phyloP scores from a whole-genome alignment of 768 basidiomycete species.

The Imleria badia region DNA sequence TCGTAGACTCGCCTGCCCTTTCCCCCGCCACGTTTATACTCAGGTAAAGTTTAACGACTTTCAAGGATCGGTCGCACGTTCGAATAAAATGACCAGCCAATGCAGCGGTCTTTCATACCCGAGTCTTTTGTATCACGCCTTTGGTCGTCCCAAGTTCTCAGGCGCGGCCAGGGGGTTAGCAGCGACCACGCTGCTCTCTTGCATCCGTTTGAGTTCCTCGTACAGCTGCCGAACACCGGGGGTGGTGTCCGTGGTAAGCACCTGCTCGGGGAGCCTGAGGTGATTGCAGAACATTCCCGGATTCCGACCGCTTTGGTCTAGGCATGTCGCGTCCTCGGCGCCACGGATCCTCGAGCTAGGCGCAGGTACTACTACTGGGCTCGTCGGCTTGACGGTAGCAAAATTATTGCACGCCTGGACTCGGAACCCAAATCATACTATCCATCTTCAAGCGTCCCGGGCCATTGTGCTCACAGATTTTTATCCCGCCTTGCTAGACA shows the following conservation, averaged over 20 bases:
- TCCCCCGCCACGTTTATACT: neutral
- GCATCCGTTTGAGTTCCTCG: conserved; percentile 50
- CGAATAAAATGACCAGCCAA: neutral
- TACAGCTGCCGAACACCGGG: conserved; percentile 46
- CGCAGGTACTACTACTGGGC: conserved; percentile 56
- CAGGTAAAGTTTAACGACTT: neutral
- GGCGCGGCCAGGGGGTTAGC: conserved; percentile 40
- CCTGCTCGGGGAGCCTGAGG: conserved; percentile 41
- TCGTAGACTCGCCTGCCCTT: neutral
- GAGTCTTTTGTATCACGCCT: neutral
- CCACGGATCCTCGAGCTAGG: conserved; percentile 62
- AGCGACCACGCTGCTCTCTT: conserved; percentile 57
- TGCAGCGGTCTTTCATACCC: neutral
- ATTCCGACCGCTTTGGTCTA: no score
- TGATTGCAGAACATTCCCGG: no score
- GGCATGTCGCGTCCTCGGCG: conserved; percentile 22
- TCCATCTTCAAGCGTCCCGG: no score
- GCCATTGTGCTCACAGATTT: no score
- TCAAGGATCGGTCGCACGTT: neutral
- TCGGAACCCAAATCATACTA: neutral
- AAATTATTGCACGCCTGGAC: conserved; percentile 31
- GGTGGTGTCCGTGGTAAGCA: conserved; percentile 43
- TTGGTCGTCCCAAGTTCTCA: conserved; percentile 22
- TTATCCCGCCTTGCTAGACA: no score
- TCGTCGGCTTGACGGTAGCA: conserved; percentile 44